Conservation (phyloP, 805 yeast species). For the Naumovozyma dairenensis region DNA sequence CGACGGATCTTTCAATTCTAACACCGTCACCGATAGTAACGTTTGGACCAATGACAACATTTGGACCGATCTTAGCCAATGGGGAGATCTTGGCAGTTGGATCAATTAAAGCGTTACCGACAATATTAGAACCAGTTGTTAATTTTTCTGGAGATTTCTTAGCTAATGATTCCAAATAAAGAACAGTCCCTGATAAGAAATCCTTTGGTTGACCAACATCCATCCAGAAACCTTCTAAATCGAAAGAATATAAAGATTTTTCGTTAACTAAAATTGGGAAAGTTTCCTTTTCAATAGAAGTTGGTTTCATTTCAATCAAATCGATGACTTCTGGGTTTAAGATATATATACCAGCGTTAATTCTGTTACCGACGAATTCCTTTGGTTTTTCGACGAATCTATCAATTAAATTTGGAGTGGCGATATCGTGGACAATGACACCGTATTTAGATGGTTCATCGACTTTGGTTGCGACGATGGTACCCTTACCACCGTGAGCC, state of each 20-base stretch:
- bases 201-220: slow-evolving; percentile 99
- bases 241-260: slow-evolving; percentile 85
- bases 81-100: slow-evolving; percentile 90
- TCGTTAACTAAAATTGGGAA: slow-evolving; percentile 93
- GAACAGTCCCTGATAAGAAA: slow-evolving; percentile 89
- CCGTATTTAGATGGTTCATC: slow-evolving; percentile 99
- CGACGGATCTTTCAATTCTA: slow-evolving; percentile 91
- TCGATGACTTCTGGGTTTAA: slow-evolving; percentile 96
- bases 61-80: slow-evolving; percentile 94
- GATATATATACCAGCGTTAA: slow-evolving; percentile 97
- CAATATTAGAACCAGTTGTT: slow-evolving; percentile 61
- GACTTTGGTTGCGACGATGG: slow-evolving; percentile 98
- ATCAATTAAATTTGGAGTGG: slow-evolving; percentile 90
- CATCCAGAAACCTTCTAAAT: slow-evolving; percentile 99
- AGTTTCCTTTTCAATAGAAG: slow-evolving; percentile 98
- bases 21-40: slow-evolving; percentile 96
- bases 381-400: slow-evolving; percentile 99
- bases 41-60: slow-evolving; percentile 95
- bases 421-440: slow-evolving; percentile 96
- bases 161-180: slow-evolving; percentile 78
- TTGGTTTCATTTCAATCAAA: slow-evolving; percentile 94
- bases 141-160: slow-evolving; percentile 68
- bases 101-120: slow-evolving; percentile 88
- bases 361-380: slow-evolving; percentile 98
- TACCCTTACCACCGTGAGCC: slow-evolving; percentile 95